Conservation (phyloP, 352 stramenopile genomes). For the Globisporangium sylvaticum region DNA sequence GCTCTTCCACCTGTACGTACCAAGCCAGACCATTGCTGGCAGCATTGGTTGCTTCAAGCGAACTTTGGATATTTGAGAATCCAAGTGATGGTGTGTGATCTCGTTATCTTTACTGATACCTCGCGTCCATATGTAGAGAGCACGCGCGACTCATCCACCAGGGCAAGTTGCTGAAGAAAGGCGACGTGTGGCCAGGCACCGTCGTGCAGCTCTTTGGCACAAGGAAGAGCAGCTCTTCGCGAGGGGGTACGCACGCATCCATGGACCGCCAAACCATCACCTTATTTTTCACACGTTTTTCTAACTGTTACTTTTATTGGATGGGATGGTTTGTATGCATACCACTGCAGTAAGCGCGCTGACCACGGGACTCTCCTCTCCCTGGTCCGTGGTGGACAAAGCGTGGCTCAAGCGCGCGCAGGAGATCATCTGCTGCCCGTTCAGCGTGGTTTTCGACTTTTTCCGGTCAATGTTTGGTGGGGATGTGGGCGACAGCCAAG, state of each 20-base stretch:
- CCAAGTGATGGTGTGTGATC: not conserved
- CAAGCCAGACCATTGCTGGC: not conserved
- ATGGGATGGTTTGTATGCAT: not conserved
- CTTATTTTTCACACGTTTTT: not conserved
- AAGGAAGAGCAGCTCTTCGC: constrained; percentile 26
- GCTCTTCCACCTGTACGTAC: constrained; percentile 71
- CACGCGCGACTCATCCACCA: constrained; percentile 73
- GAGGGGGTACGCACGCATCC: not conserved
- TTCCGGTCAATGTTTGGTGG: constrained; percentile 59
- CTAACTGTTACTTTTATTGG: not conserved
- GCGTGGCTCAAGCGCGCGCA: constrained; percentile 41
- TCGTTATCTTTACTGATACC: not conserved
- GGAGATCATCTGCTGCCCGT: constrained; percentile 63
- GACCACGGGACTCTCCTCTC: constrained; percentile 9
- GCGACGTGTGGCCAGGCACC: constrained; percentile 74
- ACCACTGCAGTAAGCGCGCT: not conserved
- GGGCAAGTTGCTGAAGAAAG: constrained; percentile 79
- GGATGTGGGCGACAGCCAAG: constrained; percentile 17
- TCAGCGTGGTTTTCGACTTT: constrained; percentile 63
- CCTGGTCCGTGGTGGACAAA: constrained; percentile 22
- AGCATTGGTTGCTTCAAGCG: not conserved
- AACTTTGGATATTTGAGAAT: not conserved
- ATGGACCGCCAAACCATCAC: too few relatives aligned
- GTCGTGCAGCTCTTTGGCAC: constrained; percentile 84
- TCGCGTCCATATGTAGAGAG: constrained; percentile 28